phyloP scores from a whole-genome alignment of 140 eudicot species.

The Oenanthe javanica region DNA sequence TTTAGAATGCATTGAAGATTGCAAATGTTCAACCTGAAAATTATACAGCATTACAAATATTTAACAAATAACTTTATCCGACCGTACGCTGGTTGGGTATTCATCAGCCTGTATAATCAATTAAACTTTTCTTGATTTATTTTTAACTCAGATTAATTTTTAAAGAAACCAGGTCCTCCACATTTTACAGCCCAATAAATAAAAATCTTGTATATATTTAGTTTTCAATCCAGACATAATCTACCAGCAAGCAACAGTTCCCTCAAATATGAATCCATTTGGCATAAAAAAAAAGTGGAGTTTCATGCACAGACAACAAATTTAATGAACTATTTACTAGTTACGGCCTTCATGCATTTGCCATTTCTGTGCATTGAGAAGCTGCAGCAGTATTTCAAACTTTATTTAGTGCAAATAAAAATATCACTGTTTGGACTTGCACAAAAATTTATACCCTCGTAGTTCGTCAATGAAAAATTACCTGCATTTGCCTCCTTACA shows the following conservation, averaged over 20 bases:
- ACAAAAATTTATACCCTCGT: neutral
- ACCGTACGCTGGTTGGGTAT: neutral
- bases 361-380: neutral
- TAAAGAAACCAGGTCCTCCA: neutral
- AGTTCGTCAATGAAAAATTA: constrained; percentile 8
- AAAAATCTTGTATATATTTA: neutral
- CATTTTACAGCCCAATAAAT: neutral
- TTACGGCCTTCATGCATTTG: neutral
- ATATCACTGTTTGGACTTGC: neutral
- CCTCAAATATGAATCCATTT: neutral
- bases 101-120: neutral
- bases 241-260: neutral
- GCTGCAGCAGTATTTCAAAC: neutral
- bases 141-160: neutral
- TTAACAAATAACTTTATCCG: neutral
- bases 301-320: neutral
- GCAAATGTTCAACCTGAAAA: constrained; percentile 81
- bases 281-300: neutral
- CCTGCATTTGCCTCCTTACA: constrained; percentile 99
- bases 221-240: neutral
- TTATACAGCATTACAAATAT: constrained; percentile 1
- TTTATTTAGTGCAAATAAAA: neutral
- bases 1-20: constrained; percentile 30
- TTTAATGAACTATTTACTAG: neutral
- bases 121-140: neutral